Percentiles rank a stretch among this genome's conserved stretches.
Evolutionary conservation across 129 eudicot species (phyloP).

Genomic region (Helianthus annuus): DNA sequence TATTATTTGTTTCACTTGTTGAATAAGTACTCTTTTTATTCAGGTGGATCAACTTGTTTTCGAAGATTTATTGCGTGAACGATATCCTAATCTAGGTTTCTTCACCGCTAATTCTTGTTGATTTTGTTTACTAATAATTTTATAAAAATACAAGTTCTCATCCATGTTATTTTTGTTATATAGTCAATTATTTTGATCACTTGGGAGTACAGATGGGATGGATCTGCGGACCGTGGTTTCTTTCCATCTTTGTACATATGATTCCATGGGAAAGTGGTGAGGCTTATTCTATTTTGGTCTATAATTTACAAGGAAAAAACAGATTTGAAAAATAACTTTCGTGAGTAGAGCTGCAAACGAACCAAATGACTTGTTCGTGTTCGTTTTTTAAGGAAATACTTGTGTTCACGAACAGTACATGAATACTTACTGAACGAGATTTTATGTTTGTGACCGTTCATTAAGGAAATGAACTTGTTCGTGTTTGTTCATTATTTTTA

Average conservation of each 20-base stretch:
- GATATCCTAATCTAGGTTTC: slow-evolving; percentile 90
- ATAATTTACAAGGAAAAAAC: neutral
- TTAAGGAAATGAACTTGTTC: too few species aligned
- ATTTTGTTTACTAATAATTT: slow-evolving; percentile 8
- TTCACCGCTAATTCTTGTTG: slow-evolving; percentile 7
- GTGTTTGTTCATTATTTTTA: too few species aligned
- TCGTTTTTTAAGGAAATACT: too few species aligned
- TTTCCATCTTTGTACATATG: slow-evolving; percentile 87
- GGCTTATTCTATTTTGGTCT: slow-evolving; percentile 10
- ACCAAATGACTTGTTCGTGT: too few species aligned
- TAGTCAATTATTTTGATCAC: slow-evolving; percentile 90
- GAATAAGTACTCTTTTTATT: slow-evolving; percentile 10
- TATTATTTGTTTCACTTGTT: slow-evolving; percentile 14
- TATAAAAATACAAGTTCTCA: slow-evolving; percentile 25
- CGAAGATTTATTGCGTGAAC: slow-evolving; percentile 92
- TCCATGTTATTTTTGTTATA: slow-evolving; percentile 24
- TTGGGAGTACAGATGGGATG: slow-evolving; percentile 97
- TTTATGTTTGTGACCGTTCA: too few species aligned
- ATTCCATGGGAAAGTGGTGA: slow-evolving; percentile 99
- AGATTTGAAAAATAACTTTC: neutral
- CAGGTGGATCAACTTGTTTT: slow-evolving; percentile 99
- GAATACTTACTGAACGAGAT: too few species aligned
- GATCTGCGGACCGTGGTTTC: slow-evolving; percentile 97
- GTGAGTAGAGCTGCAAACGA: too few species aligned
- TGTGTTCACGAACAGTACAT: too few species aligned